Evolutionary conservation across 805 yeast genomes (phyloP), one percentile per base, ranked within the genome.

Genomic region (Sugiyamaella smithiae): DNA sequence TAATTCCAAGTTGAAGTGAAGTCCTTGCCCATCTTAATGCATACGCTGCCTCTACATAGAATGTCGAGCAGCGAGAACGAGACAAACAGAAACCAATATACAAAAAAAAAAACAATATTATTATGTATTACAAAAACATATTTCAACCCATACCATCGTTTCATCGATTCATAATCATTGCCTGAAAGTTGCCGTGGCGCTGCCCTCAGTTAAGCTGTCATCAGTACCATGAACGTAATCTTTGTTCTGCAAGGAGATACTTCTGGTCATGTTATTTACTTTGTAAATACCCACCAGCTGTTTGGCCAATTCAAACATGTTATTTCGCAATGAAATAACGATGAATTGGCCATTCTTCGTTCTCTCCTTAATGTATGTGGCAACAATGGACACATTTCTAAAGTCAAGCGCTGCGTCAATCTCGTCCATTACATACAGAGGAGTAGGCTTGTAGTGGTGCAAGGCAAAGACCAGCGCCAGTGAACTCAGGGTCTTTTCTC

Each of bases 381-480:
- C 99, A 44, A 93, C 97, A 68, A 93, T 93, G 9, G 97, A 88
- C 28, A 93, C 99, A 60, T 93, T 93, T 64, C 97, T 75, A 69
- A 93, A 93, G 70, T 93, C 99, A 56, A 93, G 76, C 1, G 99
- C 99, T 0, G 99, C 99, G 71, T 93, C 99, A 58, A 93, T 93
- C 70, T 93, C 99, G 71, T 93, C 99, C 99, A 93, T 93, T 31
- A 93, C 98, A 64, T 93, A 93, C 43, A 93, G 70, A 4, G 99
- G 99, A 0, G 99, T 93, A 0, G 99, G 99, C 65, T 88, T 93
- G 67, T 88, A 93, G 57, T 87, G 85, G 66, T 93, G 99, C 24
- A 93, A 75, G 0, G 99, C 98, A 74, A 93, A 93, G 2, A 93
- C 99, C 57, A 93, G 73, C 0, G 99, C 98, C 60, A 93, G 74